Evolutionary conservation across 2,329 filamentous ascomycete genomes (phyloP).

Genomic region (Thelonectria discophora): DNA sequence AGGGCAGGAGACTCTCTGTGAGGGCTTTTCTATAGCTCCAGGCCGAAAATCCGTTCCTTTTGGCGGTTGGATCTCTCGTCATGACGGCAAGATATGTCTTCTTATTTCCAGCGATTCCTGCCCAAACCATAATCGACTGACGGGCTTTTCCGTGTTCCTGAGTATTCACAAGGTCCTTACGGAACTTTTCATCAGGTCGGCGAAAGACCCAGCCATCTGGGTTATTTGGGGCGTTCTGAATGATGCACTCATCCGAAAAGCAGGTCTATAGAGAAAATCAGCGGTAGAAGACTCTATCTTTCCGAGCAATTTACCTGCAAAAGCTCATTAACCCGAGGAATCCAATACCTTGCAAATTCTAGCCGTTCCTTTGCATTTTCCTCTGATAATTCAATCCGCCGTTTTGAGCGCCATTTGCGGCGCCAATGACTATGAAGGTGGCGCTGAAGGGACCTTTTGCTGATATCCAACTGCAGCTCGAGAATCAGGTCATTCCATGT

Average conservation of each 20-base stretch:
- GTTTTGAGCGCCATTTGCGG: not conserved
- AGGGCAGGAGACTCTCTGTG: not conserved
- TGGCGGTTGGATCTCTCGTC: not conserved
- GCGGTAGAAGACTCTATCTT: not conserved
- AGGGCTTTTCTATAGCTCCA: not conserved
- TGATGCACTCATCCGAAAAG: not conserved
- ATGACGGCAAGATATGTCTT: not conserved
- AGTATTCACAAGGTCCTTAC: conserved; percentile 3
- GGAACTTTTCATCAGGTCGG: conserved; percentile 1
- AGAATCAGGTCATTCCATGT: not conserved
- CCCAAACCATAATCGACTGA: conserved; percentile 10
- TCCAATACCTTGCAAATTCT: not conserved
- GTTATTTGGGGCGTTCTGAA: conserved; percentile 7
- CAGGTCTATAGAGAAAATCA: not conserved
- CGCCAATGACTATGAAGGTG: not conserved
- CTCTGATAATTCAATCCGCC: not conserved
- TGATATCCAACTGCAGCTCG: not conserved
- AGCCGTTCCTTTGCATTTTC: conserved; percentile 2
- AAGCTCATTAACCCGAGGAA: not conserved
- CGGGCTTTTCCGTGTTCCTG: not conserved
- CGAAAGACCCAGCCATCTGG: conserved; percentile 11
- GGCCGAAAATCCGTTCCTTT: not conserved
- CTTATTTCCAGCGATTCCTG: not conserved
- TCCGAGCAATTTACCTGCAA: not conserved
- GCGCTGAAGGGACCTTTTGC: not conserved